Evolutionary conservation across 768 basidiomycete genomes (phyloP).

Genomic region (Ephemerocybe angulata): DNA sequence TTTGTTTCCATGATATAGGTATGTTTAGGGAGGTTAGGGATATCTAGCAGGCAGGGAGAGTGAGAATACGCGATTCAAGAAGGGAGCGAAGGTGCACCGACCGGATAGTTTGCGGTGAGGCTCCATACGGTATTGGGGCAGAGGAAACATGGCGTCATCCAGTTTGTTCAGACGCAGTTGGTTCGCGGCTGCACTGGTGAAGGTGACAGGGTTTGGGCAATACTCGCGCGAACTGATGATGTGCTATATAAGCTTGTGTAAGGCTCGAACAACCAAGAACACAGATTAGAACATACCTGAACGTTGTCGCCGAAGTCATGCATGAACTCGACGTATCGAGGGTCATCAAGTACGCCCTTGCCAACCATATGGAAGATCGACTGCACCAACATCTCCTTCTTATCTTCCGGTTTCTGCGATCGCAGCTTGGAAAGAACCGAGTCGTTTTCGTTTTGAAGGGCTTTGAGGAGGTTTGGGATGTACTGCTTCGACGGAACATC

Average conservation of each 20-base stretch:
- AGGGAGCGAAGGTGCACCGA: constrained; percentile 17
- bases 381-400: constrained; percentile 33
- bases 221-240: constrained; percentile 65
- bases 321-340: constrained; percentile 72
- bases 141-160: constrained; percentile 68
- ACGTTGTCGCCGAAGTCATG: constrained; percentile 53
- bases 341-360: constrained; percentile 63
- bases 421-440: constrained; percentile 48
- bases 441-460: constrained; percentile 37
- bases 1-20: constrained; percentile 40
- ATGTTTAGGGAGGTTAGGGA: constrained; percentile 47
- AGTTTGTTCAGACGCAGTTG: constrained; percentile 71
- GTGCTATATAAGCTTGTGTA: constrained; percentile 48
- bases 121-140: constrained; percentile 51
- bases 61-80: background rate
- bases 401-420: constrained; percentile 36
- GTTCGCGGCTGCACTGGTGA: constrained; percentile 67
- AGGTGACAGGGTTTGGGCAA: constrained; percentile 62
- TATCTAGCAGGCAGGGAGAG: constrained; percentile 20
- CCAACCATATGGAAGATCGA: constrained; percentile 75
- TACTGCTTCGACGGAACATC: constrained; percentile 65
- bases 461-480: constrained; percentile 47
- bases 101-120: constrained; percentile 39
- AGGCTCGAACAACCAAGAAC: background rate
- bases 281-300: constrained; percentile 40